These are phyloP conservation scores for Recurvomyces mirabilis DNA, from an alignment of 495 filamentous ascomycete genomes.

Conservation along the genomic window DNA sequence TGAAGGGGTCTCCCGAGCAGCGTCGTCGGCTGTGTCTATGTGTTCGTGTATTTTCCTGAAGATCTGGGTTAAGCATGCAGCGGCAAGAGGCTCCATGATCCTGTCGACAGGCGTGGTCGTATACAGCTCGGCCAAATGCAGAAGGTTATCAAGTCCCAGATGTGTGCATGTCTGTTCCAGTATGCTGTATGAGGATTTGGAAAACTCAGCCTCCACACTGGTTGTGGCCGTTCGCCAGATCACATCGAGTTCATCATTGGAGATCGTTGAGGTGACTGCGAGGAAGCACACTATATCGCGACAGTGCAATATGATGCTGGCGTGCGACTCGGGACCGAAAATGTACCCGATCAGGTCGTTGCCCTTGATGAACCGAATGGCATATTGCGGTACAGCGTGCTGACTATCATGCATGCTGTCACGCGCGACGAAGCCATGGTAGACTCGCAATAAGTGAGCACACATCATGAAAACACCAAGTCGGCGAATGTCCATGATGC, in stretches of 20 bases:
- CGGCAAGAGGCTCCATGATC: constrained; percentile 44
- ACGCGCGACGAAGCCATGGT: no score
- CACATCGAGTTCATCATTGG: constrained; percentile 57
- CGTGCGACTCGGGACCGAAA: constrained; percentile 82
- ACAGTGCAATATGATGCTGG: constrained; percentile 71
- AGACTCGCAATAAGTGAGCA: constrained; percentile 50
- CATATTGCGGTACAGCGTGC: constrained; percentile 48
- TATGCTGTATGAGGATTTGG: constrained; percentile 69
- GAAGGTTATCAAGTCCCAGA: constrained; percentile 42
- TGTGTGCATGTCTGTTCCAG: constrained; percentile 53
- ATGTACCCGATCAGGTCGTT: constrained; percentile 71
- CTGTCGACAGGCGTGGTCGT: constrained; percentile 50
- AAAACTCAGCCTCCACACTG: constrained; percentile 74
- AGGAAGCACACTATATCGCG: constrained; percentile 81
- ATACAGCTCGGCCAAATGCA: constrained; percentile 68
- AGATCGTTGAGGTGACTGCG: constrained; percentile 67
- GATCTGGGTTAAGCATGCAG: constrained; percentile 23
- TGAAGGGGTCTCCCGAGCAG: neutral
- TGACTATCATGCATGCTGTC: constrained; percentile 35
- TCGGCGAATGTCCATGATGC: constrained; percentile 82
- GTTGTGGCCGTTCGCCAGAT: constrained; percentile 77
- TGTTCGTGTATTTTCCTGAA: constrained; percentile 13
- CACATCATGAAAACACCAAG: constrained; percentile 61
- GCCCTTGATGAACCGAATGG: constrained; percentile 54
- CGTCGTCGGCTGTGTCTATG: neutral